Evolutionary conservation across 305 asterid genomes (phyloP), one percentile per base, ranked within the genome.

Genomic region (Fraxinus albicans): DNA sequence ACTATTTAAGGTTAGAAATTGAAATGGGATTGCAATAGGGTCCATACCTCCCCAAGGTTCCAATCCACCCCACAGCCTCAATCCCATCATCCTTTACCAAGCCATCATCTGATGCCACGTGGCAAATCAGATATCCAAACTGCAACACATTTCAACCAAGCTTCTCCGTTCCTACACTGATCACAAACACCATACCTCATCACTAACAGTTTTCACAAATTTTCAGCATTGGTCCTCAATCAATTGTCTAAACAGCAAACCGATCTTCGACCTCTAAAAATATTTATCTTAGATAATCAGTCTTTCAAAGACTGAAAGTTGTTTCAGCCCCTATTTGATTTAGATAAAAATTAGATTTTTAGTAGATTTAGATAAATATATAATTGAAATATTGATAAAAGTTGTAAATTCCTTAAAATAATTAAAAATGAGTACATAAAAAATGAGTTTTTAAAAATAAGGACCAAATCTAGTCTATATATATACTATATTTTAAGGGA

Each of bases 111-210:
- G 40, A 0, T 79, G 87, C 88, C 93, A 88, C 89, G 87, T 88
- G 86, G 83, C 83, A 77, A 4, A 8, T 13, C 65, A 84, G 85
- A 88, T 87, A 88, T 88, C 91, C 91, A 88, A 87, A 84, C 85
- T 79, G 78, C 73, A 87, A 79, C 74, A 74, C 83, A 81, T 85
- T 63, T 80, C 83, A 86, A 88, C 91, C 91, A 86, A 81, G 82
- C 79, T 83, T 89, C 88, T 79, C 88, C 85, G 83, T 78, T 13
- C 86, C 84, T 77, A 36, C 79, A 82, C 78, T 85, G 77, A 86
- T 88, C 90, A 83, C 89, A 82, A 77, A 82, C 77, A 15, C 74
- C 85, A 67, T 85, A 77, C 75, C 89, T 78, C 87, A 86, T 70
- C 89, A 50, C 72, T 6, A 60, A 60, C 72, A 21, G 31, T 21